Evolutionary conservation across 177 flowering plant genomes (phyloP), one percentile per base, ranked within the genome.

Genomic region (Vitis hybrid): DNA sequence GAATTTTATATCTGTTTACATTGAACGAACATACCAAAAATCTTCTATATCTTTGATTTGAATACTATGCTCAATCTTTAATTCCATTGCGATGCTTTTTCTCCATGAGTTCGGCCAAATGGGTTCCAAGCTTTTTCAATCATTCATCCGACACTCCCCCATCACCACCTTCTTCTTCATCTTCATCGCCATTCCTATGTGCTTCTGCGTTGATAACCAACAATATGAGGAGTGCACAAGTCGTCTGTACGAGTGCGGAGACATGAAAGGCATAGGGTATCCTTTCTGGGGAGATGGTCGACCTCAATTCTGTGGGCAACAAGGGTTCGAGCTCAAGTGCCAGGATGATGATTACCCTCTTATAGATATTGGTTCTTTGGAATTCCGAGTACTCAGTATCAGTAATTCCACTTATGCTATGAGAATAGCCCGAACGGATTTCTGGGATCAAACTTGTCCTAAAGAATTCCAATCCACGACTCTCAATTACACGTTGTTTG

Each of bases 261-360:
- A n/a, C 7, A 1, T 64, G 5, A 13, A 1, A 11, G 52, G 65
- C 32, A 21, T 78, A 7, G 7, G 68, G 6, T 83, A 72, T 26
- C 84, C 86, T 39, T 81, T 83, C 62, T 81, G 81, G 84, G 78
- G 75, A 15, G 60, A 34, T 15, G 14, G n/a, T 34, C 62, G 74
- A 9, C 75, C 75, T 0, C 1, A 12, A 1, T 65, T 32, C 51
- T 81, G 84, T 60, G 84, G 82, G 8, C 69, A 8, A 10, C 52
- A 51, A n/a, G 69, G 56, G 2, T 76, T 74, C 56, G 19, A 76
- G 56, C 75, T 83, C 8, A 19, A 12, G 1, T 83, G 87, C 72
- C 12, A 23, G 2, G 55, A 48, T 6, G 15, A 62, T 3, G 2
- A 58, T 0, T 12, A 60, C 60, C 56, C 68, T 2, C 30, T 71